Conservation (phyloP, 768 basidiomycete genomes). For the Favolaschia claudopus region DNA sequence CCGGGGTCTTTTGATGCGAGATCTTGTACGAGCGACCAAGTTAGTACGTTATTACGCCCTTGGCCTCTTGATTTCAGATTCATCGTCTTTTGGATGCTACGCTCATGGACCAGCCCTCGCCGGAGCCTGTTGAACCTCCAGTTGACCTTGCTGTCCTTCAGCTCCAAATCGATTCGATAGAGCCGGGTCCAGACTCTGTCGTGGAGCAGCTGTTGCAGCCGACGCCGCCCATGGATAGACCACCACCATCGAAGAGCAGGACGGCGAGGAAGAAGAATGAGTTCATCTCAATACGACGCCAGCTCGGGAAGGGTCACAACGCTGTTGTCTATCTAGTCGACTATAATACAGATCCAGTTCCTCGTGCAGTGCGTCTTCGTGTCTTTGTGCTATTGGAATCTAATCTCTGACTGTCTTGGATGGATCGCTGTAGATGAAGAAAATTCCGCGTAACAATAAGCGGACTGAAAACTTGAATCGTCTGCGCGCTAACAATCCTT, state of each 20-base stretch:
- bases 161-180: too few relatives aligned
- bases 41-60: too few relatives aligned
- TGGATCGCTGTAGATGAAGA: slow-evolving; percentile 19
- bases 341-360: slow-evolving; percentile 15
- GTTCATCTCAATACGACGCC: slow-evolving; percentile 10
- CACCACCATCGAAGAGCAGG: background rate
- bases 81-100: background rate
- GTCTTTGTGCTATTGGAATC: background rate
- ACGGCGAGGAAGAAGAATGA: background rate
- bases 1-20: too few relatives aligned
- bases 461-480: slow-evolving; percentile 24
- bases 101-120: background rate
- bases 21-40: too few relatives aligned
- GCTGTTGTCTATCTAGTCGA: slow-evolving; percentile 22
- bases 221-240: background rate
- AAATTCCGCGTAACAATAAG: slow-evolving; percentile 27
- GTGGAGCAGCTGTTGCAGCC: too few relatives aligned
- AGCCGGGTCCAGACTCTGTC: too few relatives aligned
- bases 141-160: background rate
- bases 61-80: too few relatives aligned
- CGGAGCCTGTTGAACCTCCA: background rate
- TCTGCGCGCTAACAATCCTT: slow-evolving; percentile 25
- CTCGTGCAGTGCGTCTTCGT: slow-evolving; percentile 13
- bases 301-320: slow-evolving; percentile 24
- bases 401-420: background rate